Conservation (phyloP, 352 stramenopile genomes). For the Globisporangium mamillatum region DNA sequence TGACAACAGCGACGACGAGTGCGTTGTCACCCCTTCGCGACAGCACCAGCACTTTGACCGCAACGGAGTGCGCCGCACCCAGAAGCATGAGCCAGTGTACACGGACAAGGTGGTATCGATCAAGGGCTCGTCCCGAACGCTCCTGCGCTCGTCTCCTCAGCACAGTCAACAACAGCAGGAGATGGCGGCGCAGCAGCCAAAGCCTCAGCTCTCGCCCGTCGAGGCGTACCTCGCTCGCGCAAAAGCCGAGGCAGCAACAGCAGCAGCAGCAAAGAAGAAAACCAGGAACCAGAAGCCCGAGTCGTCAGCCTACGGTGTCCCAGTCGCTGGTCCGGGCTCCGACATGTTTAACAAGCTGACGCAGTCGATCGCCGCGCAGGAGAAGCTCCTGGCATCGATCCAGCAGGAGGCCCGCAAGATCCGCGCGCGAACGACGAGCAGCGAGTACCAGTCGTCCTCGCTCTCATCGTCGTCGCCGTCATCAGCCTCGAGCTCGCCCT, state of each 20-base stretch:
- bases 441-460: background rate
- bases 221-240: background rate
- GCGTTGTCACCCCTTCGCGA: background rate
- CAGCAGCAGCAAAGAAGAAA: background rate
- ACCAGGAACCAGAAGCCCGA: background rate
- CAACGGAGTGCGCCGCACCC: background rate
- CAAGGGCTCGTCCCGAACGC: conserved; percentile 3
- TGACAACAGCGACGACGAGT: background rate
- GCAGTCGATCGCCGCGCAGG: conserved; percentile 11
- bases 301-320: background rate
- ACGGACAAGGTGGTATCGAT: conserved; percentile 8
- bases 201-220: background rate
- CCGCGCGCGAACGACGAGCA: conserved; percentile 1
- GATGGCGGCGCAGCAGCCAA: background rate
- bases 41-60: background rate
- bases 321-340: background rate
- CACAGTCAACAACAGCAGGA: background rate
- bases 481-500: background rate
- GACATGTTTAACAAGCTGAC: conserved; percentile 8
- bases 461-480: background rate
- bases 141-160: background rate
- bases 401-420: conserved; percentile 6
- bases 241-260: conserved; percentile 3
- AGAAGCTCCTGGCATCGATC: conserved; percentile 11
- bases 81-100: conserved; percentile 8